These are phyloP conservation scores for Ophiorrhiza pumila DNA, from an alignment of 257 asterid genomes.

Conservation along the genomic window DNA sequence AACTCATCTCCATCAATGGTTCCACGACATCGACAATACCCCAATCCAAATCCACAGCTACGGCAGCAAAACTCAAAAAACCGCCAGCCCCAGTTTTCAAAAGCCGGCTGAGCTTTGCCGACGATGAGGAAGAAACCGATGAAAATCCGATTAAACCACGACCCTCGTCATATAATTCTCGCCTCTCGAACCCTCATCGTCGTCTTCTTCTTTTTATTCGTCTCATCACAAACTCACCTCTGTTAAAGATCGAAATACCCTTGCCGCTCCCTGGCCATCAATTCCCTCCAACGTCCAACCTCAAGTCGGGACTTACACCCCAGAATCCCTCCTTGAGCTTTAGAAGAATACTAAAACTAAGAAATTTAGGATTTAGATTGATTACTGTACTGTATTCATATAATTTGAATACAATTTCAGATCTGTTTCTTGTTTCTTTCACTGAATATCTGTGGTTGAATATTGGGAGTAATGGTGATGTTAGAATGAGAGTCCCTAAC, in stretches of 20 bases:
- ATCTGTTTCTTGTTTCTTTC: too few relatives aligned
- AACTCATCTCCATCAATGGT: constrained; percentile 26
- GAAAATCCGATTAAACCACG: constrained; percentile 52
- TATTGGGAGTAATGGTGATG: too few relatives aligned
- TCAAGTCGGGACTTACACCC: constrained; percentile 85
- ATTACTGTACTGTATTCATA: too few relatives aligned
- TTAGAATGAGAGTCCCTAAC: not conserved
- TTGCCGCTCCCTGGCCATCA: constrained; percentile 39
- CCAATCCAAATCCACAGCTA: constrained; percentile 33
- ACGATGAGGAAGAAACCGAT: constrained; percentile 52
- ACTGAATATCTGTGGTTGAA: too few relatives aligned
- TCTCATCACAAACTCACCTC: constrained; percentile 63
- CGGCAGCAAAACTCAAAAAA: constrained; percentile 57
- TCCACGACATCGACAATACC: constrained; percentile 16
- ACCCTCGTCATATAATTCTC: constrained; percentile 43
- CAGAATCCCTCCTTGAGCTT: constrained; percentile 90
- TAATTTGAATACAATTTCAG: too few relatives aligned
- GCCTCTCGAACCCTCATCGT: constrained; percentile 35
- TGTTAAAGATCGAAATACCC: constrained; percentile 49
- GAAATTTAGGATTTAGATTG: too few relatives aligned
- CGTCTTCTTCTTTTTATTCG: constrained; percentile 47
- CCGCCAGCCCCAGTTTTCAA: constrained; percentile 41
- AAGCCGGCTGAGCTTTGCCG: constrained; percentile 81
- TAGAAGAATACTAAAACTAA: constrained; percentile 84
- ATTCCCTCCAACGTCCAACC: constrained; percentile 84